A percentile compares a stretch with the other conserved stretches of the same genome.
Conservation (phyloP, 148 eudicot genomes). For the Cornus florida region DNA sequence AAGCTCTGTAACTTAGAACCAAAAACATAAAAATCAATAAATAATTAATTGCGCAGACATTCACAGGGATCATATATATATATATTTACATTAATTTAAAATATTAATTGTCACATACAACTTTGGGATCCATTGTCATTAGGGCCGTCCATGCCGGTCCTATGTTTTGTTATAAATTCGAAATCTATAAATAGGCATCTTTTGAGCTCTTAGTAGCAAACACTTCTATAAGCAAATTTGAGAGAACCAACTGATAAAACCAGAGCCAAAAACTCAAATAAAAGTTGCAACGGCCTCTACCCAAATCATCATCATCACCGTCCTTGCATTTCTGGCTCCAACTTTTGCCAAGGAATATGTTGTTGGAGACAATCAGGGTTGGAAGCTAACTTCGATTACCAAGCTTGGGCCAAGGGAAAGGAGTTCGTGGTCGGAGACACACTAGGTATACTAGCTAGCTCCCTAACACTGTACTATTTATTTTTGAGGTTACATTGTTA, state of each 20-base stretch:
- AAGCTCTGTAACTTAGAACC: no score
- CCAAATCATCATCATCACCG: not conserved
- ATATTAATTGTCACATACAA: no score
- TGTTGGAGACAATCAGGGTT: constrained; percentile 35
- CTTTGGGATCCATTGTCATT: no score
- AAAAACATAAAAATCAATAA: no score
- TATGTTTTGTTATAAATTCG: no score
- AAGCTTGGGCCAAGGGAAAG: constrained; percentile 32
- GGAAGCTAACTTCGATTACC: constrained; percentile 28
- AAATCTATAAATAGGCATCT: not conserved
- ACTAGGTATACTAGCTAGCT: constrained; percentile 19
- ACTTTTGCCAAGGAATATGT: constrained; percentile 11
- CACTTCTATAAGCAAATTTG: not conserved
- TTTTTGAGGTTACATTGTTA: no score
- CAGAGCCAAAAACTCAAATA: not conserved
- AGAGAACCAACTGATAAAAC: not conserved
- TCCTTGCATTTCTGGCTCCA: constrained; percentile 6
- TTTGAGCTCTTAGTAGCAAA: not conserved
- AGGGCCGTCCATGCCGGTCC: no score
- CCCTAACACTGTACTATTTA: not conserved
- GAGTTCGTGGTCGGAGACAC: constrained; percentile 33
- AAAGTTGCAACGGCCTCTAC: constrained; percentile 5
- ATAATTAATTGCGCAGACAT: no score
- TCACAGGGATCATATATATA: no score
- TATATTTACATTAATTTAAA: no score